Evolutionary conservation across 129 eudicot genomes (phyloP), one percentile per base, ranked within the genome.

Genomic region (Flaveria bidentis): DNA sequence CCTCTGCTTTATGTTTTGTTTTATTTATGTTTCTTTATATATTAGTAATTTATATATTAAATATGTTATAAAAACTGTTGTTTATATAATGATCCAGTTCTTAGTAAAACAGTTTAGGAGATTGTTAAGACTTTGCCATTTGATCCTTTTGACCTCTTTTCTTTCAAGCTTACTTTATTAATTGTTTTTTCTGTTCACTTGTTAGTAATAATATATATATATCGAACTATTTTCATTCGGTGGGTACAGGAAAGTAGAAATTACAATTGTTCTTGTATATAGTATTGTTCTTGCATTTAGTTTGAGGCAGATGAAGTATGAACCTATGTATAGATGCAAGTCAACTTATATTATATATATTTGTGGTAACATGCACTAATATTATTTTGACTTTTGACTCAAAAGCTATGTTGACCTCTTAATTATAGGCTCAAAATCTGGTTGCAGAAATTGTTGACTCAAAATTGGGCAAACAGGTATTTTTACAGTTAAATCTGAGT

Each of bases 401-500:
- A 50, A 45, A 63, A 61, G 28, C 41, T 41, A 3, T 65, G 10
- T 42, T 73, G 55, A 58, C 76, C 23, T 26, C 50, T 79, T 81
- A 45, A 53, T 18, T 80, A 39, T 82, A 94, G 99, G 97, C 84
- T 76, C 99, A 91, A 69, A 91, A 91, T 85, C 88, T 94, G 78
- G 99, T 91, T 77, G 99, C 99, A 16, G 99, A 94, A 84, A 89
- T 94, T 60, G 90, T 89, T 28, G 97, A 94, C 84, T 94, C 99
- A 22, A 91, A 87, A 80, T 74, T 94, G 75, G 99, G 99, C 57
- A 94, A 94, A 83, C 99, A 94, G 83, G 99, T 94, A 87, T 42
- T 22, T 61, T 47, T 50, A 71, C 46, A 50, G 39, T 33, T 62
- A 41, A 39, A 41, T 53, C 9, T 65, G 5, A 1, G 2, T 73